A percentile compares a stretch with the other conserved stretches of the same genome.
These are phyloP conservation scores for Thyridium curvatum DNA, from an alignment of 2,329 filamentous ascomycete genomes.

Conservation along the genomic window DNA sequence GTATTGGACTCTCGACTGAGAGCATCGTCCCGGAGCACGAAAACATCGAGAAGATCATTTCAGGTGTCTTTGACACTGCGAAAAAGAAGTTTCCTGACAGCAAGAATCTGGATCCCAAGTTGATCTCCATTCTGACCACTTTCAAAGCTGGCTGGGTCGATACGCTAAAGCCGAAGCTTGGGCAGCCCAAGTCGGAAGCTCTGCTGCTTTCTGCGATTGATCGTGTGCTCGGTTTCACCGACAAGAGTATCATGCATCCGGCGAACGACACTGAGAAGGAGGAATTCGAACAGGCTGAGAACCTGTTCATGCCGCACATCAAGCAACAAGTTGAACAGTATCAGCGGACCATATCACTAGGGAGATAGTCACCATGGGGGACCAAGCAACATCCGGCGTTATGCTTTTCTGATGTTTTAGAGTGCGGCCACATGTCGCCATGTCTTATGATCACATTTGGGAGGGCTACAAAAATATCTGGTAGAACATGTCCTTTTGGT, in stretches of 20 bases:
- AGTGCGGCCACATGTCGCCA: too few relatives aligned
- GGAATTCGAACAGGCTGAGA: slow-evolving; percentile 22
- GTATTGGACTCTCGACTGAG: slow-evolving; percentile 38
- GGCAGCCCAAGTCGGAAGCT: slow-evolving; percentile 35
- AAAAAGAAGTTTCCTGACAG: slow-evolving; percentile 11
- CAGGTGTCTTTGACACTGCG: slow-evolving; percentile 31
- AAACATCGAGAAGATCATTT: slow-evolving; percentile 39
- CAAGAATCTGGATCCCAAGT: slow-evolving; percentile 25
- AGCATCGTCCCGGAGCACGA: slow-evolving; percentile 33
- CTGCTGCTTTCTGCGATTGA: slow-evolving; percentile 44
- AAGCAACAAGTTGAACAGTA: slow-evolving; percentile 14
- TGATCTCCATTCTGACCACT: slow-evolving; percentile 32
- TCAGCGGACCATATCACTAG: slow-evolving; percentile 9
- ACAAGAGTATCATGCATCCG: slow-evolving; percentile 27
- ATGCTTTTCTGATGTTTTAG: too few relatives aligned
- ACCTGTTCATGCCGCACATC: slow-evolving; percentile 19
- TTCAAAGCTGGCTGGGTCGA: slow-evolving; percentile 41
- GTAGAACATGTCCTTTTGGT: too few relatives aligned
- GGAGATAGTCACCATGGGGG: neutral
- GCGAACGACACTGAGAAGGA: slow-evolving; percentile 16
- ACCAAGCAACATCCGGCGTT: too few relatives aligned
- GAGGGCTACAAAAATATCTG: too few relatives aligned
- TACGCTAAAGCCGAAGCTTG: slow-evolving; percentile 31
- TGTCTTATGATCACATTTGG: too few relatives aligned
- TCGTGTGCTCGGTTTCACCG: slow-evolving; percentile 40